These are phyloP conservation scores for Globisporangium paroecandrum DNA, from an alignment of 352 stramenopile genomes.

Conservation along the genomic window DNA sequence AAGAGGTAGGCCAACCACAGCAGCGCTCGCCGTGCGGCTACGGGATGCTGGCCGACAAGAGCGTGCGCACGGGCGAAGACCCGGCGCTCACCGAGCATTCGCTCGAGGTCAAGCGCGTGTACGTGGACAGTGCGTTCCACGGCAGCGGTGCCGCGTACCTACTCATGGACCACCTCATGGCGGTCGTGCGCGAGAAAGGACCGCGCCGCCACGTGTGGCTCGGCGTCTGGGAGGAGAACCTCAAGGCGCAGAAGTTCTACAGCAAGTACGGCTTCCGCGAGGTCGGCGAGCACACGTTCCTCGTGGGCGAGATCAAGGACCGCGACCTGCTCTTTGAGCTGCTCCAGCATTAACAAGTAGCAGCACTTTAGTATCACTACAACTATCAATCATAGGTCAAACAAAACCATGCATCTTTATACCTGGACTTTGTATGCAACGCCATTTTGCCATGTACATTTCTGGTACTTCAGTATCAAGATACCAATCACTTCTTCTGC, in stretches of 20 bases:
- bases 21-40: conserved; percentile 19
- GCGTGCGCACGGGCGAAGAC: conserved; percentile 23
- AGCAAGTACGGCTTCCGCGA: conserved; percentile 30
- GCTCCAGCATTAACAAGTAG: conserved; percentile 8
- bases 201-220: conserved; percentile 24
- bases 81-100: conserved; percentile 18
- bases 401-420: not conserved
- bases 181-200: conserved; percentile 20
- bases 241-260: conserved; percentile 34
- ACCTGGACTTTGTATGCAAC: not conserved
- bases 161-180: conserved; percentile 31
- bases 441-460: not conserved
- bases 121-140: conserved; percentile 29
- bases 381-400: not conserved
- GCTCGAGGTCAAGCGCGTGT: conserved; percentile 31
- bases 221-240: conserved; percentile 32
- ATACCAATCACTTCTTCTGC: conserved; percentile 1
- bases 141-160: conserved; percentile 22
- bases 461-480: not conserved
- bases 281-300: conserved; percentile 27
- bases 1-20: not conserved
- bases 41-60: conserved; percentile 24
- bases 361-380: too few relatives aligned
- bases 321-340: conserved; percentile 23
- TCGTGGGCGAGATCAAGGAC: conserved; percentile 19